Percentiles rank a stretch among this genome's conserved stretches.
These are phyloP conservation scores for Leptodermis oblonga DNA, from an alignment of 257 asterid species.

Conservation along the genomic window DNA sequence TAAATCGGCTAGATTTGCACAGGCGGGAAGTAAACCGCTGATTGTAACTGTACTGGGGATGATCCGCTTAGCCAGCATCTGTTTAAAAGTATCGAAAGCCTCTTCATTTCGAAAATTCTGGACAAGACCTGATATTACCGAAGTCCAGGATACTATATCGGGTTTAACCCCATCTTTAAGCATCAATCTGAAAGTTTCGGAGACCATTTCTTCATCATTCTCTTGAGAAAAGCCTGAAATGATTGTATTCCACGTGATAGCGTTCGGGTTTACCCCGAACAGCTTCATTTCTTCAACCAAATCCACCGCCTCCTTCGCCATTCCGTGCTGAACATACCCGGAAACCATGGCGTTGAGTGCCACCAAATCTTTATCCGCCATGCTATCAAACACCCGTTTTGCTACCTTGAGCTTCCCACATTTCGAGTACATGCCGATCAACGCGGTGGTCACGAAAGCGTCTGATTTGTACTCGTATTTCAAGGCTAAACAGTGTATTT, in stretches of 20 bases:
- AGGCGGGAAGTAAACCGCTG: conserved; percentile 59
- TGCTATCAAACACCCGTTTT: conserved; percentile 42
- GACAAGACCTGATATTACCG: conserved; percentile 62
- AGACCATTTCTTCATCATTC: conserved; percentile 37
- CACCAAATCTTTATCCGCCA: conserved; percentile 50
- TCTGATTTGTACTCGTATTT: conserved; percentile 40
- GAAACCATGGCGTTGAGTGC: conserved; percentile 60
- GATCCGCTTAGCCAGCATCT: too few relatives aligned
- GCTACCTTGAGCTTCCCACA: conserved; percentile 48
- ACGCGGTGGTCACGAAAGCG: conserved; percentile 48
- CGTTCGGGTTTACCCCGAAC: conserved; percentile 42
- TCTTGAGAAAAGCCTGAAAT: conserved; percentile 67
- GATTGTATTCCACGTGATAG: conserved; percentile 60
- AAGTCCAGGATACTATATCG: conserved; percentile 70
- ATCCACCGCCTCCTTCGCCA: conserved; percentile 27
- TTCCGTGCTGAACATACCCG: conserved; percentile 45
- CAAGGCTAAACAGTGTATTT: conserved; percentile 43
- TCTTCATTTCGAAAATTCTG: conserved; percentile 37
- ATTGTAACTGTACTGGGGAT: conserved; percentile 58
- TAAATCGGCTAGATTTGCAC: conserved; percentile 47
- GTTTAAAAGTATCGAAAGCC: background rate
- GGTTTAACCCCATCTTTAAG: conserved; percentile 38
- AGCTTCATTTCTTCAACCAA: conserved; percentile 45
- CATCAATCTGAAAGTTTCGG: conserved; percentile 37
- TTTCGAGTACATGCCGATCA: conserved; percentile 62